Conservation (phyloP, 75 land plant species). For the Selaginella tamariscina region DNA sequence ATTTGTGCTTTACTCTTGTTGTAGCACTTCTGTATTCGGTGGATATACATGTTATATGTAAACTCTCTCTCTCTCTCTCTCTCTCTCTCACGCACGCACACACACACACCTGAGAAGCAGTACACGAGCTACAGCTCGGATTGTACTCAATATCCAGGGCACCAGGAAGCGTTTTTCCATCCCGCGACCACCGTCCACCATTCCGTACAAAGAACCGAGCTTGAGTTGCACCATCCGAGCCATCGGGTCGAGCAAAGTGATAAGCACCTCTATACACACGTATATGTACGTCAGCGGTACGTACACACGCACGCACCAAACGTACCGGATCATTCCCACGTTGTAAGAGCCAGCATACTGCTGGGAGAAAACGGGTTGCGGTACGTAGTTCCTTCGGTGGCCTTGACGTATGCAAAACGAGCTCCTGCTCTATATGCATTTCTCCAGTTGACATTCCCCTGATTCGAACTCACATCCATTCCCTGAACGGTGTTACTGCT, state of each 20-base stretch:
- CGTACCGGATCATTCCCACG: background rate
- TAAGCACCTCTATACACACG: too few relatives aligned
- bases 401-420: background rate
- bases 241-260: constrained; percentile 3
- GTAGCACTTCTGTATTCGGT: background rate
- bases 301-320: too few relatives aligned
- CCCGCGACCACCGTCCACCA: background rate
- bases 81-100: too few relatives aligned
- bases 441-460: background rate
- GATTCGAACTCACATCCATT: background rate
- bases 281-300: too few relatives aligned
- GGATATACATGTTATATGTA: too few relatives aligned
- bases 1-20: background rate
- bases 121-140: background rate
- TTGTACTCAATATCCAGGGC: constrained; percentile 1
- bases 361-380: background rate
- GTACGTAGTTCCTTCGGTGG: background rate
- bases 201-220: background rate
- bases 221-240: background rate
- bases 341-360: constrained; percentile 1
- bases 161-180: background rate
- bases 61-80: too few relatives aligned
- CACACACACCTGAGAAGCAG: too few relatives aligned
- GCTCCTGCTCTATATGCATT: background rate
- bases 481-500: background rate